These are phyloP conservation scores for Serendipita vermifera DNA, from an alignment of 768 basidiomycete genomes.

Conservation along the genomic window DNA sequence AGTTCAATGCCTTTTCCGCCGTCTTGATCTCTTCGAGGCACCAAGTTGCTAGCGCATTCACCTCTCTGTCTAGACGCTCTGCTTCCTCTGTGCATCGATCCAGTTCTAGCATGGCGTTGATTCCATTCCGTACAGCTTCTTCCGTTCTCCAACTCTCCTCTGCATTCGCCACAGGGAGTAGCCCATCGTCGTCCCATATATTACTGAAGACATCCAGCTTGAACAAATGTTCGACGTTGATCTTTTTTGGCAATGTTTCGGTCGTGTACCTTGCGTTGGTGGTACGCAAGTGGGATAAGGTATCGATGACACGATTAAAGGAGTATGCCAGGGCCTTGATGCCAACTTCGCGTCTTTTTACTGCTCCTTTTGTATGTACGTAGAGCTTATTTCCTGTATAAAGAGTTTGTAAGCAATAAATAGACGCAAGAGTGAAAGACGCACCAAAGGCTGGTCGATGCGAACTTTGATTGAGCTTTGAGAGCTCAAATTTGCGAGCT, in stretches of 20 bases:
- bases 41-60: neutral
- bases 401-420: neutral
- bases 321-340: neutral
- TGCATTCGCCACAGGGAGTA: neutral
- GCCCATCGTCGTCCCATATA: constrained; percentile 8
- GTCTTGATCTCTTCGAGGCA: neutral
- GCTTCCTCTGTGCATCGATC: neutral
- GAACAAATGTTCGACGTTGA: neutral
- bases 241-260: neutral
- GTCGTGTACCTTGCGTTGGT: neutral
- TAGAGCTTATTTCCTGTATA: neutral
- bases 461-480: neutral
- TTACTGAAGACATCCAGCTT: neutral
- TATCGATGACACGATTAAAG: neutral
- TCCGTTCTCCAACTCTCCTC: neutral
- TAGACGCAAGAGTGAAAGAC: neutral
- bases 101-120: neutral
- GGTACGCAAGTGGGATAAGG: neutral
- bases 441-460: neutral
- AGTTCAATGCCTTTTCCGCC: no score
- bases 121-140: neutral
- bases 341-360: neutral
- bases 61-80: neutral
- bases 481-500: neutral
- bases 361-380: neutral